These are phyloP conservation scores for Tubosaeta sp. DNA, from an alignment of 768 basidiomycete genomes.

Conservation along the genomic window DNA sequence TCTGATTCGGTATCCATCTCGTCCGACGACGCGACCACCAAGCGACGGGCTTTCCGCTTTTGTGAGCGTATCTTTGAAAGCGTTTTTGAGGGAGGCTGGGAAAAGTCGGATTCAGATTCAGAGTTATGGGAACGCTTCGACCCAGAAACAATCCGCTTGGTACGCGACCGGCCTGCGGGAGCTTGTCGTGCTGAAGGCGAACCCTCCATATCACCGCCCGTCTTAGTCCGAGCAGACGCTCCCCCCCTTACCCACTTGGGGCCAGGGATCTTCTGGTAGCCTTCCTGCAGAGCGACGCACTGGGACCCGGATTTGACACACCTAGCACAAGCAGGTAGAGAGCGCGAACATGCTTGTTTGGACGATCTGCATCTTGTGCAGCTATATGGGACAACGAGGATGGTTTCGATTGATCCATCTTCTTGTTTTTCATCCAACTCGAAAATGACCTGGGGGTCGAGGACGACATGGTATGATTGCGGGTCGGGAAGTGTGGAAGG, in stretches of 20 bases:
- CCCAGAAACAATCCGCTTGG: neutral
- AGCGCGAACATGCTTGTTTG: conserved; percentile 24
- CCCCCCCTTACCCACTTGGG: conserved; percentile 10
- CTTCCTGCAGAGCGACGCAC: conserved; percentile 3
- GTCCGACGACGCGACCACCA: neutral
- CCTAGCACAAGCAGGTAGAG: conserved; percentile 21
- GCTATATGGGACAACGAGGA: conserved; percentile 20
- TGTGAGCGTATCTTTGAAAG: neutral
- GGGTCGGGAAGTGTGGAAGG: conserved; percentile 18
- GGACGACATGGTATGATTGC: conserved; percentile 13
- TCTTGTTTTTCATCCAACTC: conserved; percentile 18
- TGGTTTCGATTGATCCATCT: conserved; percentile 6
- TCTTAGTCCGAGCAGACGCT: neutral
- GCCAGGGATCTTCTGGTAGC: conserved; percentile 24
- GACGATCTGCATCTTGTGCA: conserved; percentile 15
- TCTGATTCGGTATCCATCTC: conserved; percentile 1
- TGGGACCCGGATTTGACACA: conserved; percentile 6
- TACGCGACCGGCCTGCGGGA: neutral
- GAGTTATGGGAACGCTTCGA: conserved; percentile 20
- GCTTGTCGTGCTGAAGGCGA: neutral
- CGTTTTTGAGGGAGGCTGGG: conserved; percentile 8
- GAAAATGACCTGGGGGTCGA: conserved; percentile 24
- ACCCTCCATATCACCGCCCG: neutral
- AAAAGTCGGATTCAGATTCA: neutral
- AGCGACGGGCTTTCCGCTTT: neutral